Evolutionary conservation across 2,329 filamentous ascomycete genomes (phyloP).

Genomic region (Sarocladium kiliense): DNA sequence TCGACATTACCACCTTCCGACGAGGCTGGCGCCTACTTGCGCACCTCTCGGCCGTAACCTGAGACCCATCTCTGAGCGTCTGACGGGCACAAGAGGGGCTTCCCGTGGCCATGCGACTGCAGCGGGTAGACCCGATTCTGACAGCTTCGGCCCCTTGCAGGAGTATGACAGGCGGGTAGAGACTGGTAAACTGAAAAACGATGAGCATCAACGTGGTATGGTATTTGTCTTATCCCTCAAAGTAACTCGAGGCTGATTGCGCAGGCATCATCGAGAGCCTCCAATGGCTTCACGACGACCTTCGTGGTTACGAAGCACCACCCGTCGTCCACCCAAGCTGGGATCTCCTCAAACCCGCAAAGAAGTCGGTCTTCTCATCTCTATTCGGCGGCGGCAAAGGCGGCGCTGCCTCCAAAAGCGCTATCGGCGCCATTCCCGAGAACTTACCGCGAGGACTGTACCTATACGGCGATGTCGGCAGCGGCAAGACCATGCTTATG

Average conservation of each 20-base stretch:
- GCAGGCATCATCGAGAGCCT: conserved; percentile 81
- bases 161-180: conserved; percentile 85
- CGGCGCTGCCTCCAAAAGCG: conserved; percentile 25
- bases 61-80: neutral
- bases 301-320: conserved; percentile 68
- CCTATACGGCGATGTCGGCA: conserved; percentile 93
- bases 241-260: neutral
- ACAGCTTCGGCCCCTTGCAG: conserved; percentile 64
- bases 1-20: neutral
- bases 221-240: neutral
- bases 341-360: conserved; percentile 56
- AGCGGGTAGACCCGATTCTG: conserved; percentile 10
- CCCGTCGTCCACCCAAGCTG: conserved; percentile 72
- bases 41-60: neutral
- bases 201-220: conserved; percentile 81
- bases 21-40: neutral
- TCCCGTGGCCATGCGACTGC: conserved; percentile 11
- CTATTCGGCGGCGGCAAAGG: conserved; percentile 51
- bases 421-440: conserved; percentile 55
- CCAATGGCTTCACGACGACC: conserved; percentile 81
- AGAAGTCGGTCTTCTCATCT: conserved; percentile 53
- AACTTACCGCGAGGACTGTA: conserved; percentile 84
- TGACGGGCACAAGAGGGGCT: neutral
- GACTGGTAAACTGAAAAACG: conserved; percentile 70
- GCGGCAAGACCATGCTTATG: conserved; percentile 99